Evolutionary conservation across 2,329 filamentous ascomycete species (phyloP).

Genomic region (Allantophomopsis cytisporea): DNA sequence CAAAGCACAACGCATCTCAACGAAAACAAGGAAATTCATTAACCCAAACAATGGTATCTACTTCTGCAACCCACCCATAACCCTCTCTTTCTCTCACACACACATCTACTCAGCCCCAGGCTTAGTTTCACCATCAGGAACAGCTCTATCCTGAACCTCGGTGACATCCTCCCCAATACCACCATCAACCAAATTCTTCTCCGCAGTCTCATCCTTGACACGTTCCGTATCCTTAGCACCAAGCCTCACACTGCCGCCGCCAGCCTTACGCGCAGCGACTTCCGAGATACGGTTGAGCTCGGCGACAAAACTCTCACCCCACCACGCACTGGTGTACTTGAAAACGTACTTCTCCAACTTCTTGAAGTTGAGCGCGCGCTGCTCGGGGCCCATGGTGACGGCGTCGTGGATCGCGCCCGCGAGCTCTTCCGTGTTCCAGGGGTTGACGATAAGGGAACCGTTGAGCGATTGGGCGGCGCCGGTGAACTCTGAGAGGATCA

Average conservation of each 20-base stretch:
- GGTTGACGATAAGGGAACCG: slow-evolving; percentile 88
- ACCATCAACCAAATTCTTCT: too few species aligned
- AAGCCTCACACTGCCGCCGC: not conserved
- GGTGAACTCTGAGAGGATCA: slow-evolving; percentile 94
- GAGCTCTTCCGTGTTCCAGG: slow-evolving; percentile 95
- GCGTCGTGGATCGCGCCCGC: slow-evolving; percentile 88
- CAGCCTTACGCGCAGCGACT: slow-evolving; percentile 12
- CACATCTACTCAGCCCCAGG: too few species aligned
- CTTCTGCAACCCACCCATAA: too few species aligned
- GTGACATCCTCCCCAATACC: too few species aligned
- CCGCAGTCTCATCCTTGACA: too few species aligned
- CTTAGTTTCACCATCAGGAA: too few species aligned
- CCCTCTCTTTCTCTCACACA: too few species aligned
- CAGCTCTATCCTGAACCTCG: too few species aligned
- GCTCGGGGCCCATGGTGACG: slow-evolving; percentile 90
- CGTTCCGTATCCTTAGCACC: too few species aligned
- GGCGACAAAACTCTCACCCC: slow-evolving; percentile 84
- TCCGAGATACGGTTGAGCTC: slow-evolving; percentile 42
- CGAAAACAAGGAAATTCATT: too few species aligned
- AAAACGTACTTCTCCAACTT: slow-evolving; percentile 92
- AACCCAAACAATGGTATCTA: too few species aligned
- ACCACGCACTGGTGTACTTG: slow-evolving; percentile 96
- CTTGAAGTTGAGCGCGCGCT: slow-evolving; percentile 73
- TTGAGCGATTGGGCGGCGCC: slow-evolving; percentile 91
- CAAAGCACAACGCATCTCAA: too few species aligned